Evolutionary conservation across 2,329 filamentous ascomycete genomes (phyloP).

Genomic region (Cryphonectria japonica): DNA sequence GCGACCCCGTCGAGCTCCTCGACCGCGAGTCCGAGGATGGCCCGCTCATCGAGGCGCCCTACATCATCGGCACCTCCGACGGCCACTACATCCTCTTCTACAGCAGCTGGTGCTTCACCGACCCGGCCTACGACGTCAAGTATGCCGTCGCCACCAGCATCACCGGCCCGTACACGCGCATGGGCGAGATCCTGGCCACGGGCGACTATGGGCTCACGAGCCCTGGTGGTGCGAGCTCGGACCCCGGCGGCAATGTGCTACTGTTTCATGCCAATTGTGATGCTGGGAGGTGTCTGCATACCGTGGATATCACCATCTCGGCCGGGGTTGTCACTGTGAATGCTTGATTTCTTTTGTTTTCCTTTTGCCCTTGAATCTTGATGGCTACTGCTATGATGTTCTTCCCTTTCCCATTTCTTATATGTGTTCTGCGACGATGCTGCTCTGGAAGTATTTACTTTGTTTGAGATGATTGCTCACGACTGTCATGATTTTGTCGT

Average conservation of each 20-base stretch:
- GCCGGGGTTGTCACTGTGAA: constrained; percentile 16
- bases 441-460: neutral
- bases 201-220: constrained; percentile 23
- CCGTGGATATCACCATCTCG: constrained; percentile 23
- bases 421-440: neutral
- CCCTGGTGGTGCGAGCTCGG: constrained; percentile 26
- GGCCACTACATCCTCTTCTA: constrained; percentile 65
- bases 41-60: constrained; percentile 65
- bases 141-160: constrained; percentile 50
- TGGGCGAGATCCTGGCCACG: constrained; percentile 20
- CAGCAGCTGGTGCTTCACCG: constrained; percentile 62
- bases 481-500: neutral
- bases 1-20: constrained; percentile 51
- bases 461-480: neutral
- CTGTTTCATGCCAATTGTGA: constrained; percentile 28
- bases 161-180: constrained; percentile 24
- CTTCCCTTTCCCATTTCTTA: neutral
- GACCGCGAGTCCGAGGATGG: constrained; percentile 51
- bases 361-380: no score
- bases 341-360: neutral
- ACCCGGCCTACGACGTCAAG: constrained; percentile 59
- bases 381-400: neutral
- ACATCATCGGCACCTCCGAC: constrained; percentile 48
- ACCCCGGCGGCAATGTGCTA: constrained; percentile 23
- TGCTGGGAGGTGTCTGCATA: constrained; percentile 22